These are phyloP conservation scores for Populus deltoides DNA, from an alignment of 345 rosid genomes.

Conservation along the genomic window DNA sequence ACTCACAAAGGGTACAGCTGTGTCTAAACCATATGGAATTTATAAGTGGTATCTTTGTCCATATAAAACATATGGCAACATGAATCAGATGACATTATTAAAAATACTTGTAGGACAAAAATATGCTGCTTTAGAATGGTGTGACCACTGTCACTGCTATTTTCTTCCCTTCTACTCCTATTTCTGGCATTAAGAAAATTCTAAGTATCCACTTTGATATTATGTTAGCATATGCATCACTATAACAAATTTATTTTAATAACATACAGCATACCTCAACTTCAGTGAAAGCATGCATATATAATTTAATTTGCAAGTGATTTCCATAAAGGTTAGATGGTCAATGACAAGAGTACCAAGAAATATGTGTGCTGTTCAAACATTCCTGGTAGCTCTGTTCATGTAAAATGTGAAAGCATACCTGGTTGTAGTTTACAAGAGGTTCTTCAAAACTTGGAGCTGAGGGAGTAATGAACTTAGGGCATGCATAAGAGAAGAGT, in stretches of 20 bases:
- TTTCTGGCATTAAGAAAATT: neutral
- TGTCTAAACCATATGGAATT: neutral
- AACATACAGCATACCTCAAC: neutral
- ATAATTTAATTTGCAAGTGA: neutral
- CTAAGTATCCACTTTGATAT: neutral
- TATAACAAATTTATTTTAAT: neutral
- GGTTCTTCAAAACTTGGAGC: conserved; percentile 94
- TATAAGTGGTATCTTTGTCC: neutral
- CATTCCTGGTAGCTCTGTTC: neutral
- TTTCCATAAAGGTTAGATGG: neutral
- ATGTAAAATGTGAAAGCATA: conserved; percentile 13
- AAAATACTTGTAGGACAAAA: neutral
- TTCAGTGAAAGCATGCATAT: neutral
- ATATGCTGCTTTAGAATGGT: neutral
- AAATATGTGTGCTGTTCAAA: neutral
- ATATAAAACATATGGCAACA: neutral
- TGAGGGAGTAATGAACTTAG: conserved; percentile 94
- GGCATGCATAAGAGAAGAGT: conserved; percentile 98
- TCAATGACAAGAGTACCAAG: neutral
- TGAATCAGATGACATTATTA: neutral
- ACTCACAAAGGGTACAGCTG: neutral
- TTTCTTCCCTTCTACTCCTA: neutral
- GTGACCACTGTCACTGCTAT: neutral
- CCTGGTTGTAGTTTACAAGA: conserved; percentile 94
- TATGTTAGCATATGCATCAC: neutral